phyloP scores from a whole-genome alignment of 352 stramenopile species.

The Phytophthora citricola region DNA sequence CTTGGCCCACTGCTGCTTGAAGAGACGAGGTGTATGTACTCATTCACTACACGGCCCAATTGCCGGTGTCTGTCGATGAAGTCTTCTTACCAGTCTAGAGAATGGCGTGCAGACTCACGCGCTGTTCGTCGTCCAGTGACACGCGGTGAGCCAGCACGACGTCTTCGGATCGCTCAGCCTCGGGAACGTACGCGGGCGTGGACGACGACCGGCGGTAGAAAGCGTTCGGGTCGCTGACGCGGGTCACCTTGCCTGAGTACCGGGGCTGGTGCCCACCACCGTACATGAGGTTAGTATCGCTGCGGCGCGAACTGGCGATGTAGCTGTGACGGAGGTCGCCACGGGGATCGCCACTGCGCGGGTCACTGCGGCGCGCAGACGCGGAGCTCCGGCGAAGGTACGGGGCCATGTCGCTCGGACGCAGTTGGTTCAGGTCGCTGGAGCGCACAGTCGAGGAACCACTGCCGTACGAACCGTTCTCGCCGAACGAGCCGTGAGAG shows the following conservation, averaged over 20 bases:
- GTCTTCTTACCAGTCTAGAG: constrained; percentile 44
- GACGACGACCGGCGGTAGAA: constrained; percentile 54
- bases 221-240: constrained; percentile 52
- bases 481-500: constrained; percentile 39
- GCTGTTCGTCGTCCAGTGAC: constrained; percentile 65
- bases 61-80: constrained; percentile 6
- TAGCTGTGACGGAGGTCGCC: constrained; percentile 36
- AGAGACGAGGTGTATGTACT: constrained; percentile 16
- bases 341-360: constrained; percentile 16
- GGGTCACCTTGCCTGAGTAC: constrained; percentile 39
- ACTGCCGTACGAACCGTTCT: constrained; percentile 55
- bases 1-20: constrained; percentile 1
- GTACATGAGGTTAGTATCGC: constrained; percentile 45
- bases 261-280: constrained; percentile 28
- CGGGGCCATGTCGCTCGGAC: constrained; percentile 37
- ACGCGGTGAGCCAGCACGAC: constrained; percentile 65
- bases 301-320: constrained; percentile 37
- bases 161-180: constrained; percentile 49
- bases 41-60: constrained; percentile 12
- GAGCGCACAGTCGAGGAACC: constrained; percentile 59
- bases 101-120: constrained; percentile 71
- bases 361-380: constrained; percentile 32
- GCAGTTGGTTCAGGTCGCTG: constrained; percentile 53
- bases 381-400: constrained; percentile 48
- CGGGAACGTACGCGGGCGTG: constrained; percentile 38